A percentile compares a stretch with the other conserved stretches of the same genome.
Conservation (phyloP, 1,139 yeast species). For the Arxiozyma telluris region DNA sequence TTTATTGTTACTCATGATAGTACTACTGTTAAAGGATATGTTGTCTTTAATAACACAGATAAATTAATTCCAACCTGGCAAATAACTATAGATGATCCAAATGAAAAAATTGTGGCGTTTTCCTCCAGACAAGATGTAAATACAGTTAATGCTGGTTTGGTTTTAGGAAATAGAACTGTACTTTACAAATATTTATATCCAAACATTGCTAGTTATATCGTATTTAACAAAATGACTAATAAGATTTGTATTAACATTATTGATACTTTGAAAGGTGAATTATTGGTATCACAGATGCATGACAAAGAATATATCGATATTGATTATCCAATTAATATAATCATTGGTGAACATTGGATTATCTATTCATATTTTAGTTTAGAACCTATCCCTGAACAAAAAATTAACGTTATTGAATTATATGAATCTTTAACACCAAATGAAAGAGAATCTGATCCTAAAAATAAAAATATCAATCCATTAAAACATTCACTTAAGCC, state of each 20-base stretch:
- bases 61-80: constrained; percentile 31
- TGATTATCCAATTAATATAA: constrained; percentile 40
- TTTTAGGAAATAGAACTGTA: constrained; percentile 63
- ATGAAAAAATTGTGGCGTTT: constrained; percentile 35
- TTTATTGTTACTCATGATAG: constrained; percentile 23
- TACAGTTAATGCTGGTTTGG: constrained; percentile 60
- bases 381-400: constrained; percentile 40
- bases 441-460: constrained; percentile 27
- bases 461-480: constrained; percentile 10
- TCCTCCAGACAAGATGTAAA: constrained; percentile 36
- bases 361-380: constrained; percentile 55
- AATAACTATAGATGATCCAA: constrained; percentile 14
- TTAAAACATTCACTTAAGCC: constrained; percentile 33
- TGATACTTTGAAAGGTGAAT: constrained; percentile 62
- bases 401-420: constrained; percentile 65
- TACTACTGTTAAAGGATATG: constrained; percentile 23
- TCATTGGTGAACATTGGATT: constrained; percentile 79
- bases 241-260: constrained; percentile 43
- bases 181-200: constrained; percentile 80
- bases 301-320: constrained; percentile 30
- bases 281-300: constrained; percentile 43
- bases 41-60: constrained; percentile 14
- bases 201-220: constrained; percentile 50
- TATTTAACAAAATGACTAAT: constrained; percentile 32
- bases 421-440: constrained; percentile 56